Conservation (phyloP, 2,329 filamentous ascomycete species). For the Aspergillus floridensis region DNA sequence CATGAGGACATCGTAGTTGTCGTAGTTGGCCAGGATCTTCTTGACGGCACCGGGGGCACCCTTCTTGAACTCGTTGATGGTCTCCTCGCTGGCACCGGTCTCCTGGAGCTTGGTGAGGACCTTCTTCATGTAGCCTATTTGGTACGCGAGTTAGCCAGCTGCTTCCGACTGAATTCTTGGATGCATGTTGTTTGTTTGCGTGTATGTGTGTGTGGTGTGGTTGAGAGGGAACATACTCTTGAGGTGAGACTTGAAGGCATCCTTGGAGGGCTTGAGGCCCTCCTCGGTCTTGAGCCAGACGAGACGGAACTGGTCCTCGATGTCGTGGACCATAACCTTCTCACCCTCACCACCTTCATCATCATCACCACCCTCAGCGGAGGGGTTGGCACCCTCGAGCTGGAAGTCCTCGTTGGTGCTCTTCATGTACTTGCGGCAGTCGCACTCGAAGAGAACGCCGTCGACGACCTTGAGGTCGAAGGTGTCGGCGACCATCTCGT, state of each 20-base stretch:
- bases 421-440: slow-evolving; percentile 86
- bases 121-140: slow-evolving; percentile 81
- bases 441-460: slow-evolving; percentile 79
- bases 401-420: slow-evolving; percentile 64
- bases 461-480: slow-evolving; percentile 80
- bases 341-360: slow-evolving; percentile 69
- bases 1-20: slow-evolving; percentile 93
- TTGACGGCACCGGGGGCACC: slow-evolving; percentile 74
- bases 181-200: slow-evolving; percentile 6
- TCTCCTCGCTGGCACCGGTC: slow-evolving; percentile 60
- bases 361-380: slow-evolving; percentile 77
- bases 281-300: slow-evolving; percentile 54
- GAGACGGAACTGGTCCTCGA: slow-evolving; percentile 89
- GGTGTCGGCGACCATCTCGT: slow-evolving; percentile 97
- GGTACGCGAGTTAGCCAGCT: not conserved
- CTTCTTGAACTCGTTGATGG: slow-evolving; percentile 75
- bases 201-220: slow-evolving; percentile 3
- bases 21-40: slow-evolving; percentile 83
- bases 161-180: slow-evolving; percentile 4
- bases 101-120: slow-evolving; percentile 70
- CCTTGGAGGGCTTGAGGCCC: slow-evolving; percentile 64
- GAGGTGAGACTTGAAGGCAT: slow-evolving; percentile 75
- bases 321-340: slow-evolving; percentile 74
- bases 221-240: slow-evolving; percentile 62
- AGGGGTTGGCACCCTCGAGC: slow-evolving; percentile 82